Evolutionary conservation across 2,329 filamentous ascomycete species (phyloP).

Genomic region (Monosporascus sp.): DNA sequence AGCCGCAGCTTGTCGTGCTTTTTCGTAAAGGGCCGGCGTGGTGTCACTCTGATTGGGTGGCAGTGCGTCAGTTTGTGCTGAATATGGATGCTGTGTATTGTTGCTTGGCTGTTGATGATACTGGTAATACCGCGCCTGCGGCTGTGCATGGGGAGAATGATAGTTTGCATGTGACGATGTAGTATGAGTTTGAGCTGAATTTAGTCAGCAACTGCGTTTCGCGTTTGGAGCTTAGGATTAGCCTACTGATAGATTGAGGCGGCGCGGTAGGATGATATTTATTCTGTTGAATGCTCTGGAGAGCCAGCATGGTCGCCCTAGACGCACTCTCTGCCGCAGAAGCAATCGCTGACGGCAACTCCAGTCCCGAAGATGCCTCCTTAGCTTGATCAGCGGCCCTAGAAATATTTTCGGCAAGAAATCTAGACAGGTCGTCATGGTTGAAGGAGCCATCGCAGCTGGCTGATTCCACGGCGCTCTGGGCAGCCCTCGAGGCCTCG

Average conservation of each 20-base stretch:
- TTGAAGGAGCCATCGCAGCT: slow-evolving; percentile 12
- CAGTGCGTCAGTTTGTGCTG: slow-evolving; percentile 29
- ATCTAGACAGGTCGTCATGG: slow-evolving; percentile 26
- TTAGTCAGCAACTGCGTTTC: slow-evolving; percentile 4
- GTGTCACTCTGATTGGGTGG: slow-evolving; percentile 54
- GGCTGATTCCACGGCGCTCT: slow-evolving; percentile 18
- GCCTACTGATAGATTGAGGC: slow-evolving; percentile 21
- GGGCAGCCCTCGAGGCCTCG: slow-evolving; percentile 27
- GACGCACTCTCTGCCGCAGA: slow-evolving; percentile 27
- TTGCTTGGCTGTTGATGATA: slow-evolving; percentile 15
- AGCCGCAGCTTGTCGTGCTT: slow-evolving; percentile 53
- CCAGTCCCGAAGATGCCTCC: slow-evolving; percentile 16
- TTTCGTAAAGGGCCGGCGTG: slow-evolving; percentile 52
- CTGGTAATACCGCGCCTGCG: slow-evolving; percentile 18
- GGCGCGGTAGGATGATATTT: slow-evolving; percentile 28
- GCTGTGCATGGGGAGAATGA: slow-evolving; percentile 15
- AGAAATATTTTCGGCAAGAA: slow-evolving; percentile 24
- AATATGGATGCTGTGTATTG: slow-evolving; percentile 15
- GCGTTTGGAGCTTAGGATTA: neutral
- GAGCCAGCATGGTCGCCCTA: slow-evolving; percentile 26
- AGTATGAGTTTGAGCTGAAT: slow-evolving; percentile 16
- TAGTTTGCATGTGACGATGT: slow-evolving; percentile 16
- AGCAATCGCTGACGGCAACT: slow-evolving; percentile 24
- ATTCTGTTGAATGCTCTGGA: slow-evolving; percentile 29
- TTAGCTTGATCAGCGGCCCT: slow-evolving; percentile 25